phyloP scores from a whole-genome alignment of 495 filamentous ascomycete species.

The Penicillium soppii region DNA sequence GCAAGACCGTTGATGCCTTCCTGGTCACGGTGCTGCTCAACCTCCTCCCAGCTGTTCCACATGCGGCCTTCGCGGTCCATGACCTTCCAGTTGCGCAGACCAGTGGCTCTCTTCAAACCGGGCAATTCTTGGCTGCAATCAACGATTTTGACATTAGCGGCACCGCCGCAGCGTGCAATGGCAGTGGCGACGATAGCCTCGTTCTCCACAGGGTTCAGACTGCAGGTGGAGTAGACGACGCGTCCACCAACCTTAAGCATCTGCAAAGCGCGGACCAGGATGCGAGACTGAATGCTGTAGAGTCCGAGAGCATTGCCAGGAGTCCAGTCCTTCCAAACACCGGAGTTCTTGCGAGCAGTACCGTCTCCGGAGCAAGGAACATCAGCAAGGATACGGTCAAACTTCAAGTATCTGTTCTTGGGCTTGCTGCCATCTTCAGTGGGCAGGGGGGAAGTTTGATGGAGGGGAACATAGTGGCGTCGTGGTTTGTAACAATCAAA shows the following conservation, averaged over 20 bases:
- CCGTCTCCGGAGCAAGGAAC: conserved; percentile 97
- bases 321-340: conserved; percentile 92
- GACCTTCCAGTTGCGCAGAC: conserved; percentile 77
- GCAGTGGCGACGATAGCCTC: conserved; percentile 87
- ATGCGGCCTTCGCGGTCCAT: conserved; percentile 78
- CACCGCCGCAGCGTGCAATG: conserved; percentile 86
- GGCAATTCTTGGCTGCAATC: conserved; percentile 78
- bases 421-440: conserved; percentile 50
- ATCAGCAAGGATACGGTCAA: conserved; percentile 93
- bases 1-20: conserved; percentile 57
- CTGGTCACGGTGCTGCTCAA: conserved; percentile 60
- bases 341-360: conserved; percentile 84
- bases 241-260: conserved; percentile 94
- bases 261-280: conserved; percentile 88
- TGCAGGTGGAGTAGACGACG: conserved; percentile 96
- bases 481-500: conserved; percentile 95
- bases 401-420: conserved; percentile 79
- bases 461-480: conserved; percentile 92
- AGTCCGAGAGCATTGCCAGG: conserved; percentile 81
- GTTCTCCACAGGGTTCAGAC: conserved; percentile 96
- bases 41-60: conserved; percentile 75
- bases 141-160: conserved; percentile 75
- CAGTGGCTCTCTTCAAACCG: conserved; percentile 68
- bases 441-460: conserved; percentile 66
- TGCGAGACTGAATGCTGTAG: conserved; percentile 79